These are phyloP conservation scores for Dactylis glomerata DNA, from an alignment of 176 grass and related monocot genomes.

Conservation along the genomic window DNA sequence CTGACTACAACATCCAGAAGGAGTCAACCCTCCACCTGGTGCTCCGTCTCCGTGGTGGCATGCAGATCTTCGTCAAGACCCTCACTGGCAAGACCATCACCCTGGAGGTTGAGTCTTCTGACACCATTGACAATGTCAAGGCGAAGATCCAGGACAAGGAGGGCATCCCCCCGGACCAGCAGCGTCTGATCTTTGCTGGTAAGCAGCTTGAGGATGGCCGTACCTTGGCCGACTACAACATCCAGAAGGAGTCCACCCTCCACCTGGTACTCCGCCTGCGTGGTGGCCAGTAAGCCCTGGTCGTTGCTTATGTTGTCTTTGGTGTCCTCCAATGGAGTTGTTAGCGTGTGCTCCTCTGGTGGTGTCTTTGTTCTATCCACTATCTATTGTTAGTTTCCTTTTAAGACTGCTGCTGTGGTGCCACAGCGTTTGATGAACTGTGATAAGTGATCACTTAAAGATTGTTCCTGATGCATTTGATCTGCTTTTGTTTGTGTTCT, in stretches of 20 bases:
- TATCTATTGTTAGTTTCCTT: too few relatives aligned
- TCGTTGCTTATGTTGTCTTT: not conserved
- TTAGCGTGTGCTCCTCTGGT: not conserved
- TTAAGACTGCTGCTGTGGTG: too few relatives aligned
- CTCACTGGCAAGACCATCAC: constrained; percentile 87
- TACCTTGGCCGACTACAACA: too few relatives aligned
- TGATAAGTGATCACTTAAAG: not conserved
- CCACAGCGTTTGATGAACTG: too few relatives aligned
- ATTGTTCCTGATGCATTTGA: not conserved
- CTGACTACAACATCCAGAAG: constrained; percentile 80
- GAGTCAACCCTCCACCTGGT: constrained; percentile 44
- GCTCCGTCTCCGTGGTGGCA: not conserved
- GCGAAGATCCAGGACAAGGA: constrained; percentile 89
- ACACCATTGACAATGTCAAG: constrained; percentile 79
- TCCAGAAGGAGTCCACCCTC: too few relatives aligned
- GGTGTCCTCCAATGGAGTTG: not conserved
- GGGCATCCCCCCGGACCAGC: constrained; percentile 80
- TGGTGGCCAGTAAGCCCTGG: constrained; percentile 13
- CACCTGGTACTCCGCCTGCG: constrained; percentile 69
- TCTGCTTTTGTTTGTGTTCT: not conserved
- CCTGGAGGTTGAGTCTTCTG: constrained; percentile 49
- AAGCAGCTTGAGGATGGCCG: constrained; percentile 72
- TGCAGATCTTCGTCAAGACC: constrained; percentile 87
- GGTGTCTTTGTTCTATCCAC: not conserved
- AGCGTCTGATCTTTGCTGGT: constrained; percentile 57